Percentiles rank a stretch among this genome's conserved stretches.
These are phyloP conservation scores for Inga oerstediana DNA, from an alignment of 306 rosid species.

Conservation along the genomic window DNA sequence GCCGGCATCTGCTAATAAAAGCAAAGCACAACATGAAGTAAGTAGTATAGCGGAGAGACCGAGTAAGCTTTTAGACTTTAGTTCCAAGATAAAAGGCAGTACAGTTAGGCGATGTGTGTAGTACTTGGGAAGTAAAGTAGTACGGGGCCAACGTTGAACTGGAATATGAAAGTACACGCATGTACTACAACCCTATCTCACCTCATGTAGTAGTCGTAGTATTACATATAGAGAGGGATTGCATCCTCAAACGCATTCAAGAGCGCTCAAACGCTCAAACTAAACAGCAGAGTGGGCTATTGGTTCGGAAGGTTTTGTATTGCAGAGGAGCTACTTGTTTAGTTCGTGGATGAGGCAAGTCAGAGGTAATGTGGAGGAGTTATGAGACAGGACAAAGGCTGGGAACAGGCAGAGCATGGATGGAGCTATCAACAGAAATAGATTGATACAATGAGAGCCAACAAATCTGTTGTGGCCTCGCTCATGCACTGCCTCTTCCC, in stretches of 20 bases:
- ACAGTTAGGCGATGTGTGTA: slow-evolving; percentile 3
- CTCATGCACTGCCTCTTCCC: slow-evolving; percentile 99
- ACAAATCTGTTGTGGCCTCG: slow-evolving; percentile 51
- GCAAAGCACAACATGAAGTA: not conserved
- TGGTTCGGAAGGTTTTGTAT: not conserved
- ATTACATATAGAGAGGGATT: slow-evolving; percentile 30
- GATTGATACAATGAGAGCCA: not conserved
- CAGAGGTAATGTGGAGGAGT: not conserved
- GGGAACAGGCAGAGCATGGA: slow-evolving; percentile 91
- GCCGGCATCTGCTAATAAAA: not conserved
- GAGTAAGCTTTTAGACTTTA: not conserved
- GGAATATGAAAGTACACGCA: slow-evolving; percentile 35
- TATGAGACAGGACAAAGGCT: slow-evolving; percentile 37
- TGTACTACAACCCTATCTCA: slow-evolving; percentile 34
- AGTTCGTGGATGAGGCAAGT: slow-evolving; percentile 14
- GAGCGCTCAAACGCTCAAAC: not conserved
- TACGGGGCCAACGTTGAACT: slow-evolving; percentile 28
- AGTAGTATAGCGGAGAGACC: not conserved
- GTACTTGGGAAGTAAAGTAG: slow-evolving; percentile 33
- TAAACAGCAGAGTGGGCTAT: not conserved
- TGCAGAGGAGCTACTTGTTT: slow-evolving; percentile 10
- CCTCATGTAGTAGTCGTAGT: not conserved
- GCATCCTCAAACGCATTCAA: not conserved
- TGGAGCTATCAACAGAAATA: slow-evolving; percentile 58
- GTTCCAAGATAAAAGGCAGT: slow-evolving; percentile 29